Percentiles rank a stretch among this genome's conserved stretches.
Evolutionary conservation across 805 yeast genomes (phyloP).

Genomic region (Lipomyces sp.): DNA sequence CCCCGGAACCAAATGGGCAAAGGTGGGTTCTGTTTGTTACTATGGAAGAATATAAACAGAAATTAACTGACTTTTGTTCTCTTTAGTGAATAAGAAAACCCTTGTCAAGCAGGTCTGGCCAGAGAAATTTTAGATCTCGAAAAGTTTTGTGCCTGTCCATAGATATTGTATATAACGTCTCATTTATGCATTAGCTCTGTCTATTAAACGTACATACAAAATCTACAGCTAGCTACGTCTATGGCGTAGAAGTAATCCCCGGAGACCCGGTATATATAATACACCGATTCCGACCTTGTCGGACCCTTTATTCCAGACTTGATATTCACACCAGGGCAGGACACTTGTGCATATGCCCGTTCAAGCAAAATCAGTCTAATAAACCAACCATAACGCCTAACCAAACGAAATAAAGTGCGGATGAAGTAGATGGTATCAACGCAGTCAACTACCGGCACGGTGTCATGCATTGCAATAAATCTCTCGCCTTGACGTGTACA

Average conservation of each 20-base stretch:
- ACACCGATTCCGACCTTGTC: no score
- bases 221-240: no score
- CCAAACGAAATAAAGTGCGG: background rate
- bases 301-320: no score
- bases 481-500: conserved; percentile 30
- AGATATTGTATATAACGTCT: no score
- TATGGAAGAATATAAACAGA: no score
- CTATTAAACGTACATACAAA: no score
- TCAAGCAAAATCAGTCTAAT: background rate
- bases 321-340: no score
- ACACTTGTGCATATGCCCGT: no score
- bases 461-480: conserved; percentile 20
- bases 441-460: conserved; percentile 4
- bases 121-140: conserved; percentile 25
- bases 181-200: no score
- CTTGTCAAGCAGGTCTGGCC: conserved; percentile 40
- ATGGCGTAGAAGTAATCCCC: no score
- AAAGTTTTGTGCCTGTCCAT: background rate
- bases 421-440: background rate
- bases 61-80: background rate
- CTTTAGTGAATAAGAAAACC: conserved; percentile 43
- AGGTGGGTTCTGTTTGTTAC: conserved; percentile 23
- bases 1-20: conserved; percentile 48
- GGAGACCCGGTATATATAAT: no score
- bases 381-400: background rate